Base-by-base conservation (phyloP, 2,329 filamentous ascomycete genomes). In the Diaporthe sp. region DNA sequence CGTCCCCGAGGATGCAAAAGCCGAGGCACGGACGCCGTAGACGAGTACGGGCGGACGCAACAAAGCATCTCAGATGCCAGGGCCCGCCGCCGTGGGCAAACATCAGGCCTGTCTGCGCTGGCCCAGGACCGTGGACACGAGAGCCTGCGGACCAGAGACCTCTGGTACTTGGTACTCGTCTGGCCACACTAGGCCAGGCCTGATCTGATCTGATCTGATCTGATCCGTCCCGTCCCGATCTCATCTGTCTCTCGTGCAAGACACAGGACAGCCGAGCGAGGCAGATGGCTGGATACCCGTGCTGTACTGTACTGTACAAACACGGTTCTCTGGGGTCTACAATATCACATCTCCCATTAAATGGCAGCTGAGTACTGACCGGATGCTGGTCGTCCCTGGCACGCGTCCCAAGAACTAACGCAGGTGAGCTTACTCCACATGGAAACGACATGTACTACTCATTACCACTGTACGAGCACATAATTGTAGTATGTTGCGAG, bases 351-450 rank as follows among this genome's bases (percentile, higher is more conserved):
- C 65, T 68, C 65, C 15, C 46, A 25, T 13, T 19, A 12, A 25
- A 31, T 25, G n/a, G 39, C 17, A 19, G 39, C 59, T 44, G 39
- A 44, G 25, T 17, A 46, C 59, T 65, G 19, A 19, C 46, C 25
- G 31, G 42, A 34, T 39, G 34, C 46, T 53, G 34, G 65, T 69
- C 22, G 65, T 69, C 49, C 7, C 65, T 25, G n/a, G 31, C 31
- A 25, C 46, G 31, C 13, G 6, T 28, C 17, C 65, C 22, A 42
- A 31, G 34, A 55, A 22, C 34, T 39, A 69, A 55, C 49, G 49
- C 65, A 69, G 49, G 65, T 53, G 65, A 53, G 65, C 65, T 69
- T n/a, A 55, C 65, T 69, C 65, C 65, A 69, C 65, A 55, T 69
- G 61, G 42, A 31, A 42, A 46, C 58, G 37, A 31, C 61, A 67